Percentiles rank a stretch among this genome's conserved stretches.
Evolutionary conservation across 2,329 filamentous ascomycete genomes (phyloP).

Genomic region (Trichophaea hybrida): DNA sequence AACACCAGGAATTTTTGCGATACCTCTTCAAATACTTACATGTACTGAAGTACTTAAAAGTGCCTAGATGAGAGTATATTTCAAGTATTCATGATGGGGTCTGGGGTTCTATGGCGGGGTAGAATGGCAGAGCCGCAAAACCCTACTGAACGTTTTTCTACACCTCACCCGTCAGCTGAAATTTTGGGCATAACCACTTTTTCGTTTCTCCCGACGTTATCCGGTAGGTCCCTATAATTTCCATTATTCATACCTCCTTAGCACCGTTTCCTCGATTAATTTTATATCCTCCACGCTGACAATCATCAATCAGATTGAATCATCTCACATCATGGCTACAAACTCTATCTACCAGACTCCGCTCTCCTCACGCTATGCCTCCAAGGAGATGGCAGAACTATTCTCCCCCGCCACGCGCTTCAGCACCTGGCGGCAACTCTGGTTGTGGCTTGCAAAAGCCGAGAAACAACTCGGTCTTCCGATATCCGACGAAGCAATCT

Average conservation of each 20-base stretch:
- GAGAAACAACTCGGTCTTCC: conserved; percentile 68
- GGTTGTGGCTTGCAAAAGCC: conserved; percentile 68
- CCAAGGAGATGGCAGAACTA: conserved; percentile 58
- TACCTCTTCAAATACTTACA: no score
- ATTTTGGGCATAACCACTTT: not conserved
- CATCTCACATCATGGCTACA: conserved; percentile 24
- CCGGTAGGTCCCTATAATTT: not conserved
- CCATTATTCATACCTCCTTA: not conserved
- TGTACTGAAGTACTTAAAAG: no score
- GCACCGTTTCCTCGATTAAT: not conserved
- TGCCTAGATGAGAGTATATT: no score
- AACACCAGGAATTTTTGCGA: no score
- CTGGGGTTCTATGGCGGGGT: not conserved
- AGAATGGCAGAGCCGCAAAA: not conserved
- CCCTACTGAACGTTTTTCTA: not conserved
- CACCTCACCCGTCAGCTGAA: not conserved
- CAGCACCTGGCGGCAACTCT: conserved; percentile 70
- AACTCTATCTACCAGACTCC: conserved; percentile 52
- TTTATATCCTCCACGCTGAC: not conserved
- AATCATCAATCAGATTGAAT: not conserved
- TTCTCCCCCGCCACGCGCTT: conserved; percentile 64
- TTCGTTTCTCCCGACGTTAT: not conserved
- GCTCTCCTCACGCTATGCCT: conserved; percentile 58
- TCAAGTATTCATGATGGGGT: no score
- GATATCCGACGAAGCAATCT: conserved; percentile 60